Evolutionary conservation across 2,329 filamentous ascomycete species (phyloP).

Genomic region (Pseudocercospora macadamiae): DNA sequence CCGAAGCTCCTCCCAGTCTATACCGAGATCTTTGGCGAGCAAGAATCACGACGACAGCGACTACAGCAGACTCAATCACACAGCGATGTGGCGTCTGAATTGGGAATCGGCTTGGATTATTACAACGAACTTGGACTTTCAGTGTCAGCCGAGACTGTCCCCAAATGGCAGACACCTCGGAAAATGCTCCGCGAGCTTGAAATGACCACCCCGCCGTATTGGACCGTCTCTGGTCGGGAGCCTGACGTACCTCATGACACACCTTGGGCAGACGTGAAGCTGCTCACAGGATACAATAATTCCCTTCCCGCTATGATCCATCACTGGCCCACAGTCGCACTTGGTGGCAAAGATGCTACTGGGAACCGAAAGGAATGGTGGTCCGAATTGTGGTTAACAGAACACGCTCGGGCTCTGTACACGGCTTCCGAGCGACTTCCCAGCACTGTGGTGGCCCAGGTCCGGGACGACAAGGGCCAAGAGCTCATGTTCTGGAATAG

Average conservation of each 20-base stretch:
- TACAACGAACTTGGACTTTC: constrained; percentile 9
- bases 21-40: constrained; percentile 55
- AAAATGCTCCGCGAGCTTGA: neutral
- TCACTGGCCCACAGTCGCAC: constrained; percentile 8
- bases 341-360: neutral
- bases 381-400: constrained; percentile 1
- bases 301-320: constrained; percentile 13
- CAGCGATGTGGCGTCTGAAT: neutral
- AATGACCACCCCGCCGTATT: constrained; percentile 5
- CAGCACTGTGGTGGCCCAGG: neutral
- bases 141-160: neutral
- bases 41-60: constrained; percentile 47
- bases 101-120: constrained; percentile 12
- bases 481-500: constrained; percentile 12
- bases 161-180: neutral
- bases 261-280: constrained; percentile 6
- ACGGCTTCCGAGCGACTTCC: constrained; percentile 8
- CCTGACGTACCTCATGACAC: constrained; percentile 3
- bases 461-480: neutral
- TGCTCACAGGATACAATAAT: constrained; percentile 3
- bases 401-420: constrained; percentile 3
- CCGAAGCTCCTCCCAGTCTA: constrained; percentile 34
- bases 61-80: neutral
- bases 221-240: constrained; percentile 13
- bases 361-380: neutral